phyloP scores from a whole-genome alignment of 345 rosid species.

The Laguncularia racemosa region DNA sequence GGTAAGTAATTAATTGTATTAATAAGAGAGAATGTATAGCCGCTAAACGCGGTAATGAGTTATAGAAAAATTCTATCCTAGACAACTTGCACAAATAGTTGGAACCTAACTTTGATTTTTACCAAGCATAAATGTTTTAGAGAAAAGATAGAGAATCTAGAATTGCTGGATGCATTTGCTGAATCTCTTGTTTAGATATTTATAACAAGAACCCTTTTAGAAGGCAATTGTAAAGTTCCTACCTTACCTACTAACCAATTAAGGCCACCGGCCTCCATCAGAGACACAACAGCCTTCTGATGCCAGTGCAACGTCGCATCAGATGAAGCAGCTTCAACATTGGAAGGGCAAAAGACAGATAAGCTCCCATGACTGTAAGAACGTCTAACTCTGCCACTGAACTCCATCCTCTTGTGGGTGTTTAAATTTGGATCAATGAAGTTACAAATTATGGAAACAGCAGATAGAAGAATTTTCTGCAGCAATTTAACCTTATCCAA shows the following conservation, averaged over 20 bases:
- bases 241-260: slow-evolving; percentile 93
- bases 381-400: slow-evolving; percentile 17
- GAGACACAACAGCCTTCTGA: slow-evolving; percentile 55
- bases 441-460: slow-evolving; percentile 43
- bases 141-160: too few relatives aligned
- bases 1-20: too few relatives aligned
- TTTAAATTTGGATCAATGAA: slow-evolving; percentile 40
- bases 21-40: too few relatives aligned
- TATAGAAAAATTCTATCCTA: too few relatives aligned
- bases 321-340: slow-evolving; percentile 17
- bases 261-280: slow-evolving; percentile 85
- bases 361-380: slow-evolving; percentile 16
- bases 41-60: too few relatives aligned
- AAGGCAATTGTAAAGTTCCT: slow-evolving; percentile 35
- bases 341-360: slow-evolving; percentile 20
- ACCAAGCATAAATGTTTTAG: too few relatives aligned
- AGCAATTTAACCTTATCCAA: slow-evolving; percentile 36
- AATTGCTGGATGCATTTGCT: too few relatives aligned
- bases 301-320: slow-evolving; percentile 47
- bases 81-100: too few relatives aligned
- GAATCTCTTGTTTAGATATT: neutral
- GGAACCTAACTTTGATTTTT: too few relatives aligned
- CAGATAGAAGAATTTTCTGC: slow-evolving; percentile 44
- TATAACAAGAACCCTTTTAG: slow-evolving; percentile 2
- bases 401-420: slow-evolving; percentile 25